Percentiles rank a stretch among this genome's conserved stretches.
Evolutionary conservation across 257 asterid species (phyloP).

Genomic region (Capsicum rhomboideum): DNA sequence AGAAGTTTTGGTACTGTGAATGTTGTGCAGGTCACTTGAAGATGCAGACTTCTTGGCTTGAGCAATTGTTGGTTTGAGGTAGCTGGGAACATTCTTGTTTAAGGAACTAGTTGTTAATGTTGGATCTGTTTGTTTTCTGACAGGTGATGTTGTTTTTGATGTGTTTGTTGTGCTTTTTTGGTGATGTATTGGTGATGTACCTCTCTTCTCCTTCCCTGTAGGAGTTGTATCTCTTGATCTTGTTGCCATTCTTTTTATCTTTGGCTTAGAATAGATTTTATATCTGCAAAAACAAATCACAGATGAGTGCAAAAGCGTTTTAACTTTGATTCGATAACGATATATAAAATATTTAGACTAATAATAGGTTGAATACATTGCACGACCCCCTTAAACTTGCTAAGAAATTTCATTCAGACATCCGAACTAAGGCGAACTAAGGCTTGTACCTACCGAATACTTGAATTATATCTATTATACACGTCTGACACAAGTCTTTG

Average conservation of each 20-base stretch:
- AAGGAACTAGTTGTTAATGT: conserved; percentile 4
- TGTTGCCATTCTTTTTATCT: conserved; percentile 38
- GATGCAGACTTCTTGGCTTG: conserved; percentile 27
- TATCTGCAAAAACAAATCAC: background rate
- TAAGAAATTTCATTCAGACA: background rate
- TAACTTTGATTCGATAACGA: background rate
- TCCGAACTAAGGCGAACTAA: background rate
- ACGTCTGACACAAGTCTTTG: background rate
- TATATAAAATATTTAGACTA: background rate
- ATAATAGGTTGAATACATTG: no score
- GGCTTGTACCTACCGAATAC: background rate
- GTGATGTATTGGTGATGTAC: conserved; percentile 23
- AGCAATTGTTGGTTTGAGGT: conserved; percentile 41
- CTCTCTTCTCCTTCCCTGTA: conserved; percentile 46
- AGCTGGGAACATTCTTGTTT: conserved; percentile 29
- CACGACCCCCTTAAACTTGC: no score
- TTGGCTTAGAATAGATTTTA: background rate
- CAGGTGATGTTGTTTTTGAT: conserved; percentile 15
- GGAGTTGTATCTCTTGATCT: conserved; percentile 23
- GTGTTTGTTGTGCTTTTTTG: conserved; percentile 17
- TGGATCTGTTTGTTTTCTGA: background rate
- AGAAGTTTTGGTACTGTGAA: background rate
- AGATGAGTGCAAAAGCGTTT: background rate
- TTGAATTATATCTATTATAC: background rate
- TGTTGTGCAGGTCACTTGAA: background rate